phyloP scores from a whole-genome alignment of 176 grass and related monocot genomes.

The Aechmea fasciata region DNA sequence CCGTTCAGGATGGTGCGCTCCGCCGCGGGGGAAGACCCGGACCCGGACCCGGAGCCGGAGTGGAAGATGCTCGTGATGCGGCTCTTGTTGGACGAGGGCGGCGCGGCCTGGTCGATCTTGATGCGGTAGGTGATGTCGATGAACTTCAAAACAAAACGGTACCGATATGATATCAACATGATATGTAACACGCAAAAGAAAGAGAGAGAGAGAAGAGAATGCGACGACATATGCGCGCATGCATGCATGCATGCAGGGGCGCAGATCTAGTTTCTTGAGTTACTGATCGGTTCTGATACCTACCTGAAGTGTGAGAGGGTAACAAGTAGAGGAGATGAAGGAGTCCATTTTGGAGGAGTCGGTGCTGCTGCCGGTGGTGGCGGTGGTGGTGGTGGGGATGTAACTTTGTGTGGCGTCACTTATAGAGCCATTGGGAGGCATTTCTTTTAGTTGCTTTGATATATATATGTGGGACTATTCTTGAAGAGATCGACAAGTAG shows the following conservation, averaged over 20 bases:
- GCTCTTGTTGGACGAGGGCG: neutral
- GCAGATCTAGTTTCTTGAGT: no score
- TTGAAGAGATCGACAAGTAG: neutral
- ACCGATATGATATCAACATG: no score
- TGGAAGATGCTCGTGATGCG: slow-evolving; percentile 35
- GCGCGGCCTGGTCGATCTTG: slow-evolving; percentile 26
- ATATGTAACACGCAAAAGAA: neutral
- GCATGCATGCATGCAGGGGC: no score
- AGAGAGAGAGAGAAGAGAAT: neutral
- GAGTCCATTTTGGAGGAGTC: slow-evolving; percentile 52
- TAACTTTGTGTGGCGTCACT: neutral
- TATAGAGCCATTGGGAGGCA: slow-evolving; percentile 67
- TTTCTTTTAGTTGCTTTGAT: slow-evolving; percentile 12
- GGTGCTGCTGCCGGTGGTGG: neutral
- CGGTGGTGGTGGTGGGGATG: neutral
- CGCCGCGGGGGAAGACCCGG: neutral
- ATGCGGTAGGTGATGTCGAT: slow-evolving; percentile 57
- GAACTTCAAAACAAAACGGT: slow-evolving; percentile 38
- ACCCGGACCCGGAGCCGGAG: neutral
- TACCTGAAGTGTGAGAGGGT: slow-evolving; percentile 73
- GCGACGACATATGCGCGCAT: no score
- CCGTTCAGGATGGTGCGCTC: slow-evolving; percentile 56
- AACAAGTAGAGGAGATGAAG: slow-evolving; percentile 55
- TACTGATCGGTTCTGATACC: no score
- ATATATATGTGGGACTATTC: neutral